Conservation (phyloP, 1,139 yeast species). For the Lodderomyces metapsilosis region DNA sequence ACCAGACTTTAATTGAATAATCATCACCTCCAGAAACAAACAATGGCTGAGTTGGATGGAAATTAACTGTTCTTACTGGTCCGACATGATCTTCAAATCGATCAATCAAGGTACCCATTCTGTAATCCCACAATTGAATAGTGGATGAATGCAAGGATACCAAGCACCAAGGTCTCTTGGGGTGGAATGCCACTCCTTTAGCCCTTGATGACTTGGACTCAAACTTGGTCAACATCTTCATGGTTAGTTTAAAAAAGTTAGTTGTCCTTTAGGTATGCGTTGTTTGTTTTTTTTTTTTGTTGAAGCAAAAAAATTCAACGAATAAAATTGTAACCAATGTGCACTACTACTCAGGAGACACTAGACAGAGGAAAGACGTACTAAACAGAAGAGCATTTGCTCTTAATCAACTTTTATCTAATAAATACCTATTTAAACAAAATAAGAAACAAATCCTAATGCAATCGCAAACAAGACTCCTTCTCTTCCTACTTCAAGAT, state of each 20-base stretch:
- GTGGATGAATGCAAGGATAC: slow-evolving; percentile 94
- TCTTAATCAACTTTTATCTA: no score
- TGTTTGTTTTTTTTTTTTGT: slow-evolving; percentile 1
- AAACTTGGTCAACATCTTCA: slow-evolving; percentile 97
- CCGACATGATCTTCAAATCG: slow-evolving; percentile 98
- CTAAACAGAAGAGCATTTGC: no score
- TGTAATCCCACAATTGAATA: slow-evolving; percentile 97
- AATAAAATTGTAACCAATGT: no score
- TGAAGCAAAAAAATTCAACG: not conserved
- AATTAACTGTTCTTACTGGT: slow-evolving; percentile 91
- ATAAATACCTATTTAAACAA: no score
- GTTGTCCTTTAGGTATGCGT: no score
- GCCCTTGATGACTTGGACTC: slow-evolving; percentile 99
- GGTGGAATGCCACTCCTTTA: slow-evolving; percentile 97
- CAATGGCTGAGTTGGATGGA: slow-evolving; percentile 97
- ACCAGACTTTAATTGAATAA: slow-evolving; percentile 94
- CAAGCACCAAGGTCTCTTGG: slow-evolving; percentile 93
- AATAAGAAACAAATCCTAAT: slow-evolving; percentile 22
- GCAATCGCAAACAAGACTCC: slow-evolving; percentile 21
- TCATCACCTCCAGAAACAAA: slow-evolving; percentile 98
- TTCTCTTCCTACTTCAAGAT: slow-evolving; percentile 12
- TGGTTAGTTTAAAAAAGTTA: slow-evolving; percentile 33
- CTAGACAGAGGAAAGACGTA: no score
- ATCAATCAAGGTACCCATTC: slow-evolving; percentile 97
- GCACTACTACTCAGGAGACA: no score